Evolutionary conservation across 768 basidiomycete genomes (phyloP), one percentile per base, ranked within the genome.

Genomic region (Mycena latifolia): DNA sequence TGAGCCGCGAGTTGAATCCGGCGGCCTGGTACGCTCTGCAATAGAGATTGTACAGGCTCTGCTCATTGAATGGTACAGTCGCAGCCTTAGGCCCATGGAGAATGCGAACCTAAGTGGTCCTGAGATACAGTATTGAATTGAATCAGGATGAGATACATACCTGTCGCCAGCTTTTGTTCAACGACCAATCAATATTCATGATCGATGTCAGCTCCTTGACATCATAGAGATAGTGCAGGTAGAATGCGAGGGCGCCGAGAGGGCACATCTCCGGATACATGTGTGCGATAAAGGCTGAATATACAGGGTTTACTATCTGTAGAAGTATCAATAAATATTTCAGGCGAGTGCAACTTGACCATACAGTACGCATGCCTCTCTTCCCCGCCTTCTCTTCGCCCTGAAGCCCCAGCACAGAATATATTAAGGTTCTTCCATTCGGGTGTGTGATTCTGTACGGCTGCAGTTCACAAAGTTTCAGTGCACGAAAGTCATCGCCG

Each of bases 401-500:
- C 41, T 78, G 77, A 22, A 75, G 41, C 2, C 72, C 76, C 2
- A 78, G 68, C 4, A 77, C 65, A 10, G 69, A 55, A 18, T 18
- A 61, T 8, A 77, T 71, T 0, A 55, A 39, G 2, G 72, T 74
- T n/a, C 70, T 54, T 20, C n/a, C n/a, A 20, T 75, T 73, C 7
- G 76, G 75, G 47, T 77, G 77, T 9, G 72, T 59, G 31, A 74
- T 55, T 0, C 33, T 65, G 43, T 67, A 69, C 1, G 76, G 74
- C 61, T 77, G 77, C 22, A 77, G 55, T 50, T 77, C 75, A 1
- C 54, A 58, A 3, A 78, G 69, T 46, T 65, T 68, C 10, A 77
- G 69, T 0, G 72, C 66, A 7, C 71, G 71, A 28, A 78, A 66
- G 45, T 77, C 77, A 53, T 78, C 75, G n/a, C 77, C 76, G 17